phyloP scores from a whole-genome alignment of 208 protist species.

The Acanthamoeba royreba region DNA sequence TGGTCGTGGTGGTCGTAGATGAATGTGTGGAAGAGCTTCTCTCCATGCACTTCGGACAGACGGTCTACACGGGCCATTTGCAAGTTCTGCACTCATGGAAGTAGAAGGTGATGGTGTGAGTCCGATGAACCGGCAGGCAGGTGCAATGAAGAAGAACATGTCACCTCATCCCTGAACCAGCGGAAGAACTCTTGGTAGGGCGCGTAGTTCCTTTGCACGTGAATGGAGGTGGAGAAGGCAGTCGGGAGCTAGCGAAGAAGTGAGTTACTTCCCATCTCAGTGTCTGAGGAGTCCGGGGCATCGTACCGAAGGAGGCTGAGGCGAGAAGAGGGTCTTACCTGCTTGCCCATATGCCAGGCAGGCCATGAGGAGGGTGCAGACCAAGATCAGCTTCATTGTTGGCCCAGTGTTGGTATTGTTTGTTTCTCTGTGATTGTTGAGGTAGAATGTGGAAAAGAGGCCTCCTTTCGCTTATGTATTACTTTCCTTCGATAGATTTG shows the following conservation, averaged over 20 bases:
- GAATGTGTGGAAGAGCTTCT: background rate
- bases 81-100: background rate
- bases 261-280: background rate
- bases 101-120: background rate
- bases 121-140: background rate
- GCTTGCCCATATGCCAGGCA: background rate
- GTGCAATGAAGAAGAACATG: background rate
- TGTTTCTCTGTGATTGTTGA: too few relatives aligned
- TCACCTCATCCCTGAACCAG: constrained; percentile 36
- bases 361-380: background rate
- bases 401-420: too few relatives aligned
- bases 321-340: background rate
- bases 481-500: too few relatives aligned
- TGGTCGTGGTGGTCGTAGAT: constrained; percentile 14
- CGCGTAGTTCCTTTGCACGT: constrained; percentile 10
- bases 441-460: too few relatives aligned
- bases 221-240: background rate
- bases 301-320: background rate
- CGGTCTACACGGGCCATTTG: background rate
- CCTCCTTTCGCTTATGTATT: too few relatives aligned
- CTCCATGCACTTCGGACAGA: background rate
- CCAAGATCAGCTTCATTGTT: background rate
- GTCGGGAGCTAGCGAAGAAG: background rate
- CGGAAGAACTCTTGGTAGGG: constrained; percentile 30
- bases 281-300: background rate